Percentiles rank a stretch among this genome's conserved stretches.
phyloP scores from a whole-genome alignment of 345 rosid species.

The Gossypium raimondii region DNA sequence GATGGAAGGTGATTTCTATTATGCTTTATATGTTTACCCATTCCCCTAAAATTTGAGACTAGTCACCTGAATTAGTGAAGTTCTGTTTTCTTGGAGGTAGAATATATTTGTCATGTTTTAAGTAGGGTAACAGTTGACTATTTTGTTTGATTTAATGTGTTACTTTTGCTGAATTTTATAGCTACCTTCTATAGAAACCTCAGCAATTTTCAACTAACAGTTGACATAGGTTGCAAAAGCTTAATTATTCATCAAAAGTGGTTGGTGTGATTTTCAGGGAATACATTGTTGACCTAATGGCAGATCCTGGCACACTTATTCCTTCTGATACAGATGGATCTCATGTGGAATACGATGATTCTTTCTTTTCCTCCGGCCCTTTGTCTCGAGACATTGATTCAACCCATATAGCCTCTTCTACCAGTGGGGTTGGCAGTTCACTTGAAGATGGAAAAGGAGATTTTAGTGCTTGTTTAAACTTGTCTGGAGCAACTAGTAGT shows the following conservation, averaged over 20 bases:
- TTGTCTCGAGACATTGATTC: constrained; percentile 59
- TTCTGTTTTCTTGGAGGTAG: constrained; percentile 2
- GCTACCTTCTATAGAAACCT: background rate
- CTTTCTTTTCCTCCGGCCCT: constrained; percentile 63
- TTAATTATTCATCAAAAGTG: constrained; percentile 18
- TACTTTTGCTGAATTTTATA: background rate
- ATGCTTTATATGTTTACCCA: constrained; percentile 4
- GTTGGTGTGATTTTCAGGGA: constrained; percentile 65
- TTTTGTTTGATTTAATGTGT: constrained; percentile 7
- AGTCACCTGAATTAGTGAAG: background rate
- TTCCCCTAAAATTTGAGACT: background rate
- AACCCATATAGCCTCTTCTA: constrained; percentile 56
- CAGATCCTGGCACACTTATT: constrained; percentile 94
- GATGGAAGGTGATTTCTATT: constrained; percentile 71
- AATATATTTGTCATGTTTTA: background rate
- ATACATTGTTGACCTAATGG: constrained; percentile 94
- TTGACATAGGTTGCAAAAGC: constrained; percentile 5
- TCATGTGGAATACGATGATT: constrained; percentile 58
- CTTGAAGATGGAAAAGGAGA: constrained; percentile 51
- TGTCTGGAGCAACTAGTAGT: constrained; percentile 20
- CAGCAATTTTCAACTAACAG: background rate
- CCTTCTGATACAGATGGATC: constrained; percentile 78
- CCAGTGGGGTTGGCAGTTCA: constrained; percentile 61
- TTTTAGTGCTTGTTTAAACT: constrained; percentile 24
- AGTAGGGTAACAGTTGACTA: background rate